Evolutionary conservation across 2,329 filamentous ascomycete species (phyloP).

Genomic region (Xylaria sp.): DNA sequence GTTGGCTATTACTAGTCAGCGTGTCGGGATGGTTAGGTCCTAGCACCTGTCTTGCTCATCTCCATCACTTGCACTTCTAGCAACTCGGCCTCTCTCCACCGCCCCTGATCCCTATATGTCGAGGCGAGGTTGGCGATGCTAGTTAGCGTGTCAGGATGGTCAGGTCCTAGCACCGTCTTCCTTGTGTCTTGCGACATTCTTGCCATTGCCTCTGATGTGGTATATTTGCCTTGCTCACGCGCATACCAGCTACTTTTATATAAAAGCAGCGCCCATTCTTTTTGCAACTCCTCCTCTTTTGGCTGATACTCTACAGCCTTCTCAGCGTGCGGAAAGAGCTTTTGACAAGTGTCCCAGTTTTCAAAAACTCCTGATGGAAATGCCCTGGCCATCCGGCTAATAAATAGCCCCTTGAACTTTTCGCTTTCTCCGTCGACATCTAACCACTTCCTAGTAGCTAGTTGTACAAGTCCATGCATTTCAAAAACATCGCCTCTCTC

Average conservation of each 20-base stretch:
- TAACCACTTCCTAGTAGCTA: not conserved
- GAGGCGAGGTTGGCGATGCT: not conserved
- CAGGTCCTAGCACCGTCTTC: not conserved
- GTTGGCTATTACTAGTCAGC: not conserved
- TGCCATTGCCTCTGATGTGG: not conserved
- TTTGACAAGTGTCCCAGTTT: not conserved
- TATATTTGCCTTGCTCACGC: not conserved
- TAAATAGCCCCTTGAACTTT: not conserved
- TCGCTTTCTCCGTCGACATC: not conserved
- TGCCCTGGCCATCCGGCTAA: not conserved
- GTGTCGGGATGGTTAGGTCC: not conserved
- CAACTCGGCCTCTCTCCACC: not conserved
- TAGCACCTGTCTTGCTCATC: not conserved
- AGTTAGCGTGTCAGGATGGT: not conserved
- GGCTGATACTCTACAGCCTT: not conserved
- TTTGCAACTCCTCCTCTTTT: not conserved
- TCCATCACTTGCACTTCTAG: not conserved
- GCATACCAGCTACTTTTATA: not conserved
- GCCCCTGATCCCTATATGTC: not conserved
- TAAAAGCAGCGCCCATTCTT: not conserved
- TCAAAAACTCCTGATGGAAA: not conserved
- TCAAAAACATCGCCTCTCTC: not conserved
- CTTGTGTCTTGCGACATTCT: not conserved
- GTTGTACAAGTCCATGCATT: not conserved
- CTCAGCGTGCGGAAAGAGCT: not conserved